These are phyloP conservation scores for Scedosporium aurantiacum DNA, from an alignment of 2,329 filamentous ascomycete genomes.

Conservation along the genomic window DNA sequence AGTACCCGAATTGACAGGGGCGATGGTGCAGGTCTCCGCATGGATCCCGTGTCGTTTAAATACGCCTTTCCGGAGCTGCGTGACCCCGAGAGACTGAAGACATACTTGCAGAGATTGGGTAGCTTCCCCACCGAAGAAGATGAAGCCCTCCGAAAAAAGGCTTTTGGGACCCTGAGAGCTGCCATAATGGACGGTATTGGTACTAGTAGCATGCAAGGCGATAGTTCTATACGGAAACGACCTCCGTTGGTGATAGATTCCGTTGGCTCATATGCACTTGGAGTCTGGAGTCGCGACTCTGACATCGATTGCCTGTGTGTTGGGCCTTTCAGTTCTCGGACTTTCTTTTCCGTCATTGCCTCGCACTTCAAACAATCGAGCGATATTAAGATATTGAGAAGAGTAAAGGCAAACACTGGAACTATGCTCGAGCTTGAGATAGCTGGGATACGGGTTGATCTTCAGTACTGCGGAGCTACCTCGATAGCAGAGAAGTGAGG, in stretches of 20 bases:
- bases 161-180: conserved; percentile 32
- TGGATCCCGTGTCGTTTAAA: conserved; percentile 22
- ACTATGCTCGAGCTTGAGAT: conserved; percentile 55
- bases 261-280: conserved; percentile 56
- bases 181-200: conserved; percentile 17
- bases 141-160: conserved; percentile 25
- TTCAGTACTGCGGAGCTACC: conserved; percentile 55
- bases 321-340: conserved; percentile 46
- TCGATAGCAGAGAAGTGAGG: conserved; percentile 37
- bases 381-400: conserved; percentile 41
- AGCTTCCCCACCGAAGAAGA: conserved; percentile 39
- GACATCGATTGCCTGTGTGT: conserved; percentile 58
- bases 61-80: conserved; percentile 20
- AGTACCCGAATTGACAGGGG: not conserved
- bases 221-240: not conserved
- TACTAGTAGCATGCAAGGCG: conserved; percentile 18
- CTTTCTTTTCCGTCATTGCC: conserved; percentile 37
- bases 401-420: conserved; percentile 46
- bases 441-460: conserved; percentile 45
- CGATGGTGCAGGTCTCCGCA: conserved; percentile 1
- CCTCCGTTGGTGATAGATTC: conserved; percentile 34
- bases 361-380: conserved; percentile 9
- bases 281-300: conserved; percentile 48
- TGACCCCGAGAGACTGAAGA: conserved; percentile 22
- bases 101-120: conserved; percentile 22